Conservation (phyloP, 73 alveolate genomes). For the Paramecium caudatum region DNA sequence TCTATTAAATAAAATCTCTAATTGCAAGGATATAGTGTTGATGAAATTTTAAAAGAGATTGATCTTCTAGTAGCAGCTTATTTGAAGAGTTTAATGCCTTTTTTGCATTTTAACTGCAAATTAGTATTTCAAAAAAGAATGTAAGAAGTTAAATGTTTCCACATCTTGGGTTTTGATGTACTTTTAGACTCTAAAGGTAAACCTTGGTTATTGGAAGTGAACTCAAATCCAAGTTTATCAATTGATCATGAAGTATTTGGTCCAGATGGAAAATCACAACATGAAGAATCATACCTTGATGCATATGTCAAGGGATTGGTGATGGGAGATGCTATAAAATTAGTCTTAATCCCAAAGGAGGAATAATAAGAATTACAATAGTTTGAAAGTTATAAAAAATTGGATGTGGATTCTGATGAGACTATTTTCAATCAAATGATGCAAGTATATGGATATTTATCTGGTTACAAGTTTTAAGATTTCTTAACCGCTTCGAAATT, state of each 20-base stretch:
- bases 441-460: slow-evolving; percentile 69
- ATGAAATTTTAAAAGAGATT: slow-evolving; percentile 75
- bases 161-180: slow-evolving; percentile 91
- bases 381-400: slow-evolving; percentile 43
- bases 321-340: slow-evolving; percentile 81
- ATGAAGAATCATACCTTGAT: slow-evolving; percentile 78
- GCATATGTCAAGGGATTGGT: slow-evolving; percentile 80
- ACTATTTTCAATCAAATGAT: slow-evolving; percentile 44
- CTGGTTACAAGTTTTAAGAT: slow-evolving; percentile 71
- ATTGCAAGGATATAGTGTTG: slow-evolving; percentile 76
- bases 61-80: slow-evolving; percentile 68
- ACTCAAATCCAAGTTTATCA: slow-evolving; percentile 90
- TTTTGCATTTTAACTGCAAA: slow-evolving; percentile 25
- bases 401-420: slow-evolving; percentile 69
- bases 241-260: slow-evolving; percentile 80
- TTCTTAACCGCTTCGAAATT: slow-evolving; percentile 71
- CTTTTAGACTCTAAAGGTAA: slow-evolving; percentile 85
- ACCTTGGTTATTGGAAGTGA: slow-evolving; percentile 91
- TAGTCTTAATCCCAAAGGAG: slow-evolving; percentile 64
- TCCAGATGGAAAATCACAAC: slow-evolving; percentile 77
- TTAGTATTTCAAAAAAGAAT: slow-evolving; percentile 53
- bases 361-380: slow-evolving; percentile 59
- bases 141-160: slow-evolving; percentile 81
- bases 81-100: slow-evolving; percentile 73
- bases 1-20: slow-evolving; percentile 72